Conservation (phyloP, 495 filamentous ascomycete genomes). For the Chlorociboria aeruginascens region DNA sequence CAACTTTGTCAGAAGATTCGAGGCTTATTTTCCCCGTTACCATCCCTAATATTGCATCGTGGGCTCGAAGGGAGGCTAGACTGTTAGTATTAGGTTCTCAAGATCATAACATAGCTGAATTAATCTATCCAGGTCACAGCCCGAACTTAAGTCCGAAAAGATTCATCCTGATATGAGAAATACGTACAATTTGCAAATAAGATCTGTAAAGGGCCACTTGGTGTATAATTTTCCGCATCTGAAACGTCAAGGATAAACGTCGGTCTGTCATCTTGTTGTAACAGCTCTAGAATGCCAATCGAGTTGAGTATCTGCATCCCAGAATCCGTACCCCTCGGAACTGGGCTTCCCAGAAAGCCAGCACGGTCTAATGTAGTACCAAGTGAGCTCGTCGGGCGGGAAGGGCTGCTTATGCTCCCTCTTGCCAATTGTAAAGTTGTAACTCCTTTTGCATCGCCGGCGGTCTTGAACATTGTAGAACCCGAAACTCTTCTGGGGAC, state of each 20-base stretch:
- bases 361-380: conserved; percentile 30
- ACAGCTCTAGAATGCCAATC: conserved; percentile 49
- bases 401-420: conserved; percentile 41
- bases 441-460: conserved; percentile 35
- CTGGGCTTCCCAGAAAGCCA: conserved; percentile 28
- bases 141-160: too few relatives aligned
- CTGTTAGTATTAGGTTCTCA: too few relatives aligned
- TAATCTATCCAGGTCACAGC: too few relatives aligned
- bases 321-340: conserved; percentile 25
- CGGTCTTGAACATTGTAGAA: conserved; percentile 47
- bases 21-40: conserved; percentile 31
- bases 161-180: too few relatives aligned
- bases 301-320: conserved; percentile 36
- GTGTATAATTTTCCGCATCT: conserved; percentile 36
- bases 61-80: conserved; percentile 32
- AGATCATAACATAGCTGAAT: too few relatives aligned
- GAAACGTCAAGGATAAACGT: conserved; percentile 56
- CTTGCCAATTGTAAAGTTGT: conserved; percentile 54
- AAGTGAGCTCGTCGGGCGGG: conserved; percentile 35
- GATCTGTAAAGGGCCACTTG: conserved; percentile 36
- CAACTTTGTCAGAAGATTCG: conserved; percentile 19
- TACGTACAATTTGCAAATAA: conserved; percentile 42
- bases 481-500: conserved; percentile 42
- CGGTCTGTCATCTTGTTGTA: conserved; percentile 55
- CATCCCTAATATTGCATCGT: conserved; percentile 33